Base-by-base conservation (phyloP, 768 basidiomycete genomes). In the Trametes sanguinea region DNA sequence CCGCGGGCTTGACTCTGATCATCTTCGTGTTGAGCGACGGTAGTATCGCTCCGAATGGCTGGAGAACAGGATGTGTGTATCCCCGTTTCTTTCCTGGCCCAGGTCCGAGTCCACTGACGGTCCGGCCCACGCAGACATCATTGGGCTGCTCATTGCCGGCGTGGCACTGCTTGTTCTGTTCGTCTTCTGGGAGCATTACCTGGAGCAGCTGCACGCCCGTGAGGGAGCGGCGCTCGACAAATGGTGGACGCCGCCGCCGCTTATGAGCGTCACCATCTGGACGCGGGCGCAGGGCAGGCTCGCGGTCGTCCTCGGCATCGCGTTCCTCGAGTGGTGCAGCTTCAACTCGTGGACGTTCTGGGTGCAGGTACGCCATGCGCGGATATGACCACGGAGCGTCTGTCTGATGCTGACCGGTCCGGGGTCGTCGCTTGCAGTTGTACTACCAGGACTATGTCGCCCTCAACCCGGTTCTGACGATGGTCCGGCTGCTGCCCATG, bases 21-120 rank as follows among this genome's bases (percentile, higher is more conserved):
- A 79, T 88, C 10, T 94, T 92, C 66, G 85, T 87, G 0, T 80
- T 95, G 3, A 84, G 86, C 51, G 83, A 90, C 63, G 90, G 85
- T 4, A 80, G 79, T n/a, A 74, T 79, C 16, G 87, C 85, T 3
- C 77, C 81, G 0, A 50, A 83, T 4, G 81, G 83, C 8, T 93
- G 89, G 89, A 74, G 22, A 22, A 87, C 87, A 4, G 65, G 76
- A 5, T 84, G 85, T 86, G 64, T 57, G 83, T 37, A 22, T 1
- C 11, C 69, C 3, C 0, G 13, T 27, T 27, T 14, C 39, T 52
- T 5, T 56, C 17, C 39, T 45, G 4, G 0, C 1, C n/a, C 42
- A 5, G 1, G n/a, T 2, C 1, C 1, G n/a, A 27, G 29, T 72
- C 72, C 73, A 46, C n/a, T 71, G 64, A 46, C 57, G n/a, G 7